These are phyloP conservation scores for Podila clonocystis DNA, from an alignment of 192 early-diverging fungal species.

Conservation along the genomic window DNA sequence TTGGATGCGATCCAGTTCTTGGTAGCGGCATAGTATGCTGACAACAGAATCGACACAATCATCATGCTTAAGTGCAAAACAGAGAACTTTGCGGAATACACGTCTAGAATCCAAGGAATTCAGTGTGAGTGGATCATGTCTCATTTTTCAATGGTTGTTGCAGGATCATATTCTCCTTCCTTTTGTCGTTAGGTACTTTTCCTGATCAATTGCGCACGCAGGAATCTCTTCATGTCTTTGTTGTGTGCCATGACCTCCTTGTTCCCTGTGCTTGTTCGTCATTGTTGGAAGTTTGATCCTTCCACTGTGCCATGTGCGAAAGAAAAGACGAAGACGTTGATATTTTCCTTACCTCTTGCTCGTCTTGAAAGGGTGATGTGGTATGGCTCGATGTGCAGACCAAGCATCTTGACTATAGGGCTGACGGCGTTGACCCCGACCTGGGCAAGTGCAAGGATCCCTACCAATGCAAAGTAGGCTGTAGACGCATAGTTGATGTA, in stretches of 20 bases:
- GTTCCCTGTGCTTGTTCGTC: too few species aligned
- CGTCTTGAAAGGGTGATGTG: constrained; percentile 70
- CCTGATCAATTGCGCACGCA: too few species aligned
- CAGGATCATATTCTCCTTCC: too few species aligned
- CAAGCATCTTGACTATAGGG: constrained; percentile 45
- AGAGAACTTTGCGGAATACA: constrained; percentile 66
- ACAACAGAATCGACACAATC: constrained; percentile 65
- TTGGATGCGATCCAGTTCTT: constrained; percentile 96
- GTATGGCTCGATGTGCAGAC: constrained; percentile 71
- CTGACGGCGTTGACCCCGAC: constrained; percentile 59
- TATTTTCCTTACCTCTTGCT: constrained; percentile 60
- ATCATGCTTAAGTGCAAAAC: constrained; percentile 72
- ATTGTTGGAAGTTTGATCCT: background rate
- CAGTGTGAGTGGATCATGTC: too few species aligned
- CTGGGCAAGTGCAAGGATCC: constrained; percentile 73
- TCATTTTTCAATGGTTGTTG: too few species aligned
- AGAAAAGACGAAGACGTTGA: background rate
- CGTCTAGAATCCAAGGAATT: constrained; percentile 31
- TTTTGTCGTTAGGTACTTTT: too few species aligned
- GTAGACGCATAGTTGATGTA: constrained; percentile 83
- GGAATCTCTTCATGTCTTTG: too few species aligned
- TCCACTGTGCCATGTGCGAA: background rate
- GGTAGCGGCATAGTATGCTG: constrained; percentile 76
- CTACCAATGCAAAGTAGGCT: constrained; percentile 84
- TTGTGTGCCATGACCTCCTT: too few species aligned